These are phyloP conservation scores for Pythium biforme DNA, from an alignment of 352 stramenopile species.

Conservation along the genomic window DNA sequence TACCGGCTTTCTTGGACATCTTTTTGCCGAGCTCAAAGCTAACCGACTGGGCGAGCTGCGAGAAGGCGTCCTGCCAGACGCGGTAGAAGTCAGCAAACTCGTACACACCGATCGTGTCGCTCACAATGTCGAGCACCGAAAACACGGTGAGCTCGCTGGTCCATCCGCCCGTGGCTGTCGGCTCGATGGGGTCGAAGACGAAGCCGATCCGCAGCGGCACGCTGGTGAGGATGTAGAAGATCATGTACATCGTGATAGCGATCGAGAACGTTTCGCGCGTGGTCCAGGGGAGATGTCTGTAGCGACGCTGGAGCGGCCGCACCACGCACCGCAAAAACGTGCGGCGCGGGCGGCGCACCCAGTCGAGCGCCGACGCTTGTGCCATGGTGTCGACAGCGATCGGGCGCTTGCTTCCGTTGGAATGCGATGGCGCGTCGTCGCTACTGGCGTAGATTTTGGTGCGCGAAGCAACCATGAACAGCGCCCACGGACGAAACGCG, in stretches of 20 bases:
- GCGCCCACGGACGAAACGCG: not conserved
- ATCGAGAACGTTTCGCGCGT: slow-evolving; percentile 38
- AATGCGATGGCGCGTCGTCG: slow-evolving; percentile 1
- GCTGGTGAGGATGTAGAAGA: slow-evolving; percentile 56
- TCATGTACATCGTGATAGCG: slow-evolving; percentile 22
- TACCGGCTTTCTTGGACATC: slow-evolving; percentile 33
- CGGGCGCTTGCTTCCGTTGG: not conserved
- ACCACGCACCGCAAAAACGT: slow-evolving; percentile 19
- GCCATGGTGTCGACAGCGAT: not conserved
- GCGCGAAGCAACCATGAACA: slow-evolving; percentile 14
- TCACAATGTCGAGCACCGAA: slow-evolving; percentile 34
- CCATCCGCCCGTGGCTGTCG: slow-evolving; percentile 27
- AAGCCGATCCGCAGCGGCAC: slow-evolving; percentile 70
- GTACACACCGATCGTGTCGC: slow-evolving; percentile 42
- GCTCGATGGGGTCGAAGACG: slow-evolving; percentile 53
- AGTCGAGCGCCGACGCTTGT: not conserved
- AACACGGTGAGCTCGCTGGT: slow-evolving; percentile 45
- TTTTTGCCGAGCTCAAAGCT: slow-evolving; percentile 56
- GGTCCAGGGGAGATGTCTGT: slow-evolving; percentile 43
- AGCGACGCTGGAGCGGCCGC: slow-evolving; percentile 32
- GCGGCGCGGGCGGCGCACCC: slow-evolving; percentile 13
- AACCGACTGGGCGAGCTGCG: slow-evolving; percentile 35
- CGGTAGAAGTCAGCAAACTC: slow-evolving; percentile 47
- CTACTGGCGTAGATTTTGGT: slow-evolving; percentile 23
- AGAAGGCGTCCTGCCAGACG: slow-evolving; percentile 37